Percentiles rank a stretch among this genome's conserved stretches.
These are phyloP conservation scores for Halophytophthora batemanensis DNA, from an alignment of 352 stramenopile species.

Conservation along the genomic window DNA sequence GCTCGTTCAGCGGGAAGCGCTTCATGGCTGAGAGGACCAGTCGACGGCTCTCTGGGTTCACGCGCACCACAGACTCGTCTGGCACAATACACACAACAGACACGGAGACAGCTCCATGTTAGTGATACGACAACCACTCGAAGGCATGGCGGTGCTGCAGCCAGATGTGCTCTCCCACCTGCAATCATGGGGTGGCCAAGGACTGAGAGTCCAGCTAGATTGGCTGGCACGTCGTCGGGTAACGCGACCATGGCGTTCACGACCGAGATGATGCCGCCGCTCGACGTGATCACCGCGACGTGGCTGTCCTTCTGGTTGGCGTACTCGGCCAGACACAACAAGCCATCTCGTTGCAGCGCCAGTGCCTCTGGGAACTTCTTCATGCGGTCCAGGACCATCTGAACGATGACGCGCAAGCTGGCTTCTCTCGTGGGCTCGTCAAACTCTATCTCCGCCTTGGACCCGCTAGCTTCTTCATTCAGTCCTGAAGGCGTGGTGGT, in stretches of 20 bases:
- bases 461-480: background rate
- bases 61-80: slow-evolving; percentile 45
- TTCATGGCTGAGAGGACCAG: slow-evolving; percentile 60
- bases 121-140: too few relatives aligned
- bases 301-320: slow-evolving; percentile 20
- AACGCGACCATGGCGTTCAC: slow-evolving; percentile 48
- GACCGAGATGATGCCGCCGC: slow-evolving; percentile 39
- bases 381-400: slow-evolving; percentile 46
- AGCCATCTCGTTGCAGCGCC: slow-evolving; percentile 43
- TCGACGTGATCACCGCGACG: slow-evolving; percentile 33
- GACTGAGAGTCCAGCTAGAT: slow-evolving; percentile 47
- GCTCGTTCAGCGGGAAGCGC: slow-evolving; percentile 53
- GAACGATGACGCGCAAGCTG: slow-evolving; percentile 18
- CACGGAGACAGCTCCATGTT: too few relatives aligned
- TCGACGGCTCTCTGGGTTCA: slow-evolving; percentile 46
- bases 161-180: slow-evolving; percentile 14
- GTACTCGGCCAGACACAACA: slow-evolving; percentile 44
- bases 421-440: slow-evolving; percentile 3
- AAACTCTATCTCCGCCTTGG: background rate
- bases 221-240: slow-evolving; percentile 44
- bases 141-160: too few relatives aligned
- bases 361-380: slow-evolving; percentile 29
- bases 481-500: too few relatives aligned
- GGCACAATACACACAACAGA: too few relatives aligned
- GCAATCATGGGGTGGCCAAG: slow-evolving; percentile 53